Evolutionary conservation across 768 basidiomycete species (phyloP).

Genomic region (Tremella yokohamensis): DNA sequence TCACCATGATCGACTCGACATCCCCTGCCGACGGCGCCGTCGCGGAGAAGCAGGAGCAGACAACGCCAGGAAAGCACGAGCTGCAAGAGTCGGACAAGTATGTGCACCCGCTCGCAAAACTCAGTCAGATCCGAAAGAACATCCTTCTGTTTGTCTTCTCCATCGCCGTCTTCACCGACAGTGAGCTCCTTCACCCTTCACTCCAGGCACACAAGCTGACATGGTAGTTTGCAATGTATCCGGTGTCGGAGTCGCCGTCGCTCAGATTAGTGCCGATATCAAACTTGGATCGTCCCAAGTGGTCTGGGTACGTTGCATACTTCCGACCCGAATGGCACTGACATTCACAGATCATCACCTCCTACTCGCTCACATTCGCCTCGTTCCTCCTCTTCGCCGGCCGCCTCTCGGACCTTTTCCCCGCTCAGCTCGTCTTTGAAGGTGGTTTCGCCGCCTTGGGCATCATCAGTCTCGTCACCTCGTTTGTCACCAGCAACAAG

Average conservation of each 20-base stretch:
- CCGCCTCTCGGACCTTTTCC: constrained; percentile 44
- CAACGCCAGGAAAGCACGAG: neutral
- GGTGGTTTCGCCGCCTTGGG: constrained; percentile 54
- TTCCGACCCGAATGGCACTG: neutral
- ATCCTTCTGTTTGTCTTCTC: constrained; percentile 19
- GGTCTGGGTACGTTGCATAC: constrained; percentile 31
- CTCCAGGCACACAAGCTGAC: constrained; percentile 1
- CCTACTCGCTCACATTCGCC: constrained; percentile 33
- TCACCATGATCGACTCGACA: too few relatives aligned
- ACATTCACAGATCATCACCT: constrained; percentile 31
- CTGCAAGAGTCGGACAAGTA: too few relatives aligned
- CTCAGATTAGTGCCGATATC: constrained; percentile 33
- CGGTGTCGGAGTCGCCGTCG: constrained; percentile 41
- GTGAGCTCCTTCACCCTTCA: neutral
- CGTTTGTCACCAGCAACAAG: constrained; percentile 55
- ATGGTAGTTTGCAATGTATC: constrained; percentile 26
- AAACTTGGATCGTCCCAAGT: constrained; percentile 30
- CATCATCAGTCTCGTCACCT: constrained; percentile 55
- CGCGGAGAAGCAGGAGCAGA: constrained; percentile 6
- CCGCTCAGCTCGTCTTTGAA: constrained; percentile 53
- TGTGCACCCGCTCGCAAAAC: constrained; percentile 15
- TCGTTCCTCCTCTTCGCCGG: constrained; percentile 47
- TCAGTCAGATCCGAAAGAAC: constrained; percentile 14
- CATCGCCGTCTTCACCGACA: constrained; percentile 20
- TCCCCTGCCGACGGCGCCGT: neutral